Percentiles rank a stretch among this genome's conserved stretches.
These are phyloP conservation scores for Luvunga scandens DNA, from an alignment of 345 rosid species.

Conservation along the genomic window DNA sequence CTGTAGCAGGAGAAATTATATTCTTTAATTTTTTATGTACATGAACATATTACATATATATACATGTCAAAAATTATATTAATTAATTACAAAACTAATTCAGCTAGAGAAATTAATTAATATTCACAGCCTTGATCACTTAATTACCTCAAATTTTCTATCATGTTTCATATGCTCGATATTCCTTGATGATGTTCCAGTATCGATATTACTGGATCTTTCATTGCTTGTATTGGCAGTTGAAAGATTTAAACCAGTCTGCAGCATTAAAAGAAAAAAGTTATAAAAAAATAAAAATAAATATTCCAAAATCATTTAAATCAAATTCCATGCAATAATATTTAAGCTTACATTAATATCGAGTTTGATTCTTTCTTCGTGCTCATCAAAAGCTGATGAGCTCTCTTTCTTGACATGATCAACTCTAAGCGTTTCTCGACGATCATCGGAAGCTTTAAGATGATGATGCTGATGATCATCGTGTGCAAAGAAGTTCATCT, in stretches of 20 bases:
- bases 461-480: background rate
- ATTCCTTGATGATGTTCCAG: slow-evolving; percentile 22
- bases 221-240: slow-evolving; percentile 31
- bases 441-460: background rate
- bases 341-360: slow-evolving; percentile 24
- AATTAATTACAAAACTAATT: background rate
- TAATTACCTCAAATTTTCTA: slow-evolving; percentile 25
- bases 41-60: no score
- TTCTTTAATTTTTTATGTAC: background rate
- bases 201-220: slow-evolving; percentile 24
- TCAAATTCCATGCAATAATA: background rate
- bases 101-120: background rate
- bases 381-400: background rate
- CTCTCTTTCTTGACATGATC: slow-evolving; percentile 3
- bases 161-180: slow-evolving; percentile 22
- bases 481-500: slow-evolving; percentile 39
- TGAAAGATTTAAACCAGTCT: slow-evolving; percentile 48
- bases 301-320: background rate
- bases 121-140: background rate
- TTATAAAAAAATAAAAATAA: background rate
- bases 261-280: background rate
- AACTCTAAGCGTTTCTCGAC: background rate
- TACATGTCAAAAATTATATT: no score
- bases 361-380: background rate
- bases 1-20: slow-evolving; percentile 19